A percentile compares a stretch with the other conserved stretches of the same genome.
These are phyloP conservation scores for Purpureocillium lavendulum DNA, from an alignment of 2,329 filamentous ascomycete species.

Conservation along the genomic window DNA sequence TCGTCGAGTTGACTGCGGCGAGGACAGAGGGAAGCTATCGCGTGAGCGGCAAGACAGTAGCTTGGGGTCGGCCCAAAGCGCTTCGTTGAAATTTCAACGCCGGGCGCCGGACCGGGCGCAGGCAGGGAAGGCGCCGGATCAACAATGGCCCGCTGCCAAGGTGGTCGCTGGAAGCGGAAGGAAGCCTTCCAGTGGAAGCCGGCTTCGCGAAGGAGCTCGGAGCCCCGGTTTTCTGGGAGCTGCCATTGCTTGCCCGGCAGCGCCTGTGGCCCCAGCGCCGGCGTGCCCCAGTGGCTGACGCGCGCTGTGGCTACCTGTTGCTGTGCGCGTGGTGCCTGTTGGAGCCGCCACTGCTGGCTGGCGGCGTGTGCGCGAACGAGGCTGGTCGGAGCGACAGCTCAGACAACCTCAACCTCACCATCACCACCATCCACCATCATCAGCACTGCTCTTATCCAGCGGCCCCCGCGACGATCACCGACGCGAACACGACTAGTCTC, in stretches of 20 bases:
- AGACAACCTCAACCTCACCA: not conserved
- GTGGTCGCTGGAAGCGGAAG: not conserved
- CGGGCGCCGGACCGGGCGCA: constrained; percentile 2
- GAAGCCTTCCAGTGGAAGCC: no score
- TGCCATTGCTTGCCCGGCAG: no score
- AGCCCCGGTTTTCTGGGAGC: not conserved
- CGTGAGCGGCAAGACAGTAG: not conserved
- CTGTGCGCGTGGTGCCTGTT: no score
- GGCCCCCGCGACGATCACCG: not conserved
- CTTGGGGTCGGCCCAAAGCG: not conserved
- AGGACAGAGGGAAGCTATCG: constrained; percentile 3
- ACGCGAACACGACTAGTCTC: no score
- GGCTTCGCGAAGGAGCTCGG: no score
- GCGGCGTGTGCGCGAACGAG: no score
- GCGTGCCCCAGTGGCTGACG: constrained; percentile 2
- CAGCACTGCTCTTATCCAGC: not conserved
- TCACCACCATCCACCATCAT: not conserved
- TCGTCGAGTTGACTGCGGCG: not conserved
- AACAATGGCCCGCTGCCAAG: constrained; percentile 6
- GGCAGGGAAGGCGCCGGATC: constrained; percentile 2
- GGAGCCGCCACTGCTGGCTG: no score
- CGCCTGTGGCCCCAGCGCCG: no score
- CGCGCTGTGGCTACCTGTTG: constrained; percentile 28
- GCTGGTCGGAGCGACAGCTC: no score
- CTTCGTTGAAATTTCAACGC: constrained; percentile 20